A percentile compares a stretch with the other conserved stretches of the same genome.
Conservation (phyloP, 305 asterid species). For the Fraxinus latifolia region DNA sequence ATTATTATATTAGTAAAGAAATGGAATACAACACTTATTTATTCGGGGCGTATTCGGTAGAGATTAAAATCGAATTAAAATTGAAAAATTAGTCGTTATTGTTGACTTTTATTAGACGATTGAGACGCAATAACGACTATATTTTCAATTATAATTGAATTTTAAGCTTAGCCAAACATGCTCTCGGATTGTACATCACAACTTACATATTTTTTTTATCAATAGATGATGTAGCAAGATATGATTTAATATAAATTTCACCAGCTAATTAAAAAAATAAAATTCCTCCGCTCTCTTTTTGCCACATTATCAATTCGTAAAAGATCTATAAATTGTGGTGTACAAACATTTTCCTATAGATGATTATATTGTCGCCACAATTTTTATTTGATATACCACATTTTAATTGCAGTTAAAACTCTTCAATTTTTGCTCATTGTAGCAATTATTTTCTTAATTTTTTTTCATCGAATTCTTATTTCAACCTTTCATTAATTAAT, state of each 20-base stretch:
- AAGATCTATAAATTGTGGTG: neutral
- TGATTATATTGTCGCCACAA: neutral
- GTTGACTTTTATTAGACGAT: no score
- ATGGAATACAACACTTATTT: neutral
- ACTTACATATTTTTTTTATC: neutral
- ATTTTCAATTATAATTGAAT: no score
- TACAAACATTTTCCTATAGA: no score
- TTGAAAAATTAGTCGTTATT: no score
- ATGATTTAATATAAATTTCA: no score
- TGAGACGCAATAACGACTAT: no score
- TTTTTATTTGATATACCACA: neutral
- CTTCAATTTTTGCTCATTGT: neutral
- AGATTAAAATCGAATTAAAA: no score
- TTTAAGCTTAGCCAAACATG: no score
- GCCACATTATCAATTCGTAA: neutral
- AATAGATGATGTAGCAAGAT: no score
- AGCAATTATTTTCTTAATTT: neutral
- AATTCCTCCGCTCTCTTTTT: no score
- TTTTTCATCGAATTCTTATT: neutral
- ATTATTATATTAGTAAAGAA: neutral
- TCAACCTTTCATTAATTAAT: neutral
- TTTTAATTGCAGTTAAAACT: neutral
- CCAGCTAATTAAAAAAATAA: neutral
- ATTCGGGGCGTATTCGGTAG: no score
- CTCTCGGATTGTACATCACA: neutral